Evolutionary conservation across 331 rosid genomes (phyloP).

Genomic region (Rhamnella rubrinervis): DNA sequence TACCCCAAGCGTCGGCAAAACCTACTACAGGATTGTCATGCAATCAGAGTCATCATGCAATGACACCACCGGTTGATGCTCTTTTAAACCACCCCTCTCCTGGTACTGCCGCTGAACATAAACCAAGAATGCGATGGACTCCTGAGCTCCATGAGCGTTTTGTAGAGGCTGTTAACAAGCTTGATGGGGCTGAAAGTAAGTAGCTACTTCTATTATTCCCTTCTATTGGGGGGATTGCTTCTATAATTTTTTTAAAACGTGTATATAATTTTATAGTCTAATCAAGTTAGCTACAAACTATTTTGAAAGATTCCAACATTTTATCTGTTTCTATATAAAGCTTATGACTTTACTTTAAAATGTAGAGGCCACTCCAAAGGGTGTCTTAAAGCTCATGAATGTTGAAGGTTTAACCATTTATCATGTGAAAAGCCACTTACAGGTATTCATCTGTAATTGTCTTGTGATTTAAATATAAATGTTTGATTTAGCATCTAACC

Average conservation of each 20-base stretch:
- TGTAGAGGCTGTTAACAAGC: constrained; percentile 38
- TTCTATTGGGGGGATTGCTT: not conserved
- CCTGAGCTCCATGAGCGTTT: constrained; percentile 44
- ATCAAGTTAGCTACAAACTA: not conserved
- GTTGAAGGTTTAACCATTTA: constrained; percentile 43
- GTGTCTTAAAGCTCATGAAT: constrained; percentile 35
- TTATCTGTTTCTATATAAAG: not conserved
- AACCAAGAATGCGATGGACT: constrained; percentile 45
- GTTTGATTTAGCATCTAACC: constrained; percentile 4
- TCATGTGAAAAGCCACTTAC: constrained; percentile 51
- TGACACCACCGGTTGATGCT: constrained; percentile 22
- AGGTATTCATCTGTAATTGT: constrained; percentile 25
- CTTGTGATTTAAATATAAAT: not conserved
- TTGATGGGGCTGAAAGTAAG: constrained; percentile 49
- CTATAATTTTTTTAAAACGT: too few species aligned
- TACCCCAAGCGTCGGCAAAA: constrained; percentile 24
- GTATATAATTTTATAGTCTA: too few species aligned
- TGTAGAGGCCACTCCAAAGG: constrained; percentile 52
- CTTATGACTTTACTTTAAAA: constrained; percentile 14
- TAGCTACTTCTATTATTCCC: not conserved
- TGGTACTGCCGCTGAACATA: constrained; percentile 25
- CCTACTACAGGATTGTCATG: constrained; percentile 16
- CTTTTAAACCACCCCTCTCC: constrained; percentile 30
- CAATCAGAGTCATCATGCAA: constrained; percentile 9
- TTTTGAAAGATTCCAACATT: not conserved